Conservation (phyloP, 176 grass and related monocot genomes). For the Avena atlantica region DNA sequence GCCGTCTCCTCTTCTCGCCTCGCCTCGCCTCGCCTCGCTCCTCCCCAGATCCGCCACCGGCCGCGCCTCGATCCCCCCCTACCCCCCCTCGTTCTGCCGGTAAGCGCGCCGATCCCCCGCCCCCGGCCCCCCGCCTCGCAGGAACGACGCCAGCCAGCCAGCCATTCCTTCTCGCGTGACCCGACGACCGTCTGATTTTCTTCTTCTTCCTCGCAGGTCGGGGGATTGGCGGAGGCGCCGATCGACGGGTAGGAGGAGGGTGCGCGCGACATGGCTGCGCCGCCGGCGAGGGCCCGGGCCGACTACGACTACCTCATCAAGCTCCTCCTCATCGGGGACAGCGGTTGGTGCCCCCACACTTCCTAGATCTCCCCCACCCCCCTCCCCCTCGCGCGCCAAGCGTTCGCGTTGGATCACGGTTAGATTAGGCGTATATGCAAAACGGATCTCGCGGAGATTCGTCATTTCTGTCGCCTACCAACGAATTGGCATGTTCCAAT, state of each 20-base stretch:
- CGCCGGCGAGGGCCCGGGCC: slow-evolving; percentile 72
- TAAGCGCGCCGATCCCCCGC: slow-evolving; percentile 47
- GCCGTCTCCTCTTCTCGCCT: slow-evolving; percentile 10
- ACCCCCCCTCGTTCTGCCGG: slow-evolving; percentile 45
- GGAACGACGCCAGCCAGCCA: neutral
- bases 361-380: slow-evolving; percentile 33
- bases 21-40: neutral
- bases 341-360: slow-evolving; percentile 63
- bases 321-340: slow-evolving; percentile 88
- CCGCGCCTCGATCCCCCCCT: slow-evolving; percentile 47
- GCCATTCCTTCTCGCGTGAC: slow-evolving; percentile 32
- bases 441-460: slow-evolving; percentile 30
- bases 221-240: slow-evolving; percentile 43
- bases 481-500: neutral
- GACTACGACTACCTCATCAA: slow-evolving; percentile 92
- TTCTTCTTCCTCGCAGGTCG: slow-evolving; percentile 39
- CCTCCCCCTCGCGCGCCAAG: neutral
- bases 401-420: slow-evolving; percentile 12
- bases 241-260: slow-evolving; percentile 36
- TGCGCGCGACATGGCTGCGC: slow-evolving; percentile 67
- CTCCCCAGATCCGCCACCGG: slow-evolving; percentile 56
- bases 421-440: neutral
- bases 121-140: neutral
- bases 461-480: neutral
- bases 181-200: neutral